phyloP scores from a whole-genome alignment of 495 filamentous ascomycete species.

The Beverwykella pulmonaria region DNA sequence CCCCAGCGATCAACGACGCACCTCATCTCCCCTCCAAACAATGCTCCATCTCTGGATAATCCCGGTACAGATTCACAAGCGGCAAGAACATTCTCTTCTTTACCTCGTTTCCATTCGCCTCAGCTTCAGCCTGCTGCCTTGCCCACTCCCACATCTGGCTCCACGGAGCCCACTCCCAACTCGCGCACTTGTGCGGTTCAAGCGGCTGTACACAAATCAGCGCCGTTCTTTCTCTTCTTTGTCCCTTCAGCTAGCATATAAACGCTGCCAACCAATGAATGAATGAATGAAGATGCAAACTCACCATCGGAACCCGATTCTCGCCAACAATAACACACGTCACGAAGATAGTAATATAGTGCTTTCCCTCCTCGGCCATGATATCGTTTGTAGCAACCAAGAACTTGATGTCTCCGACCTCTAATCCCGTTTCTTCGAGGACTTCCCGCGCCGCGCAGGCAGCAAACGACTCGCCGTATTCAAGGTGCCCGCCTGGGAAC shows the following conservation, averaged over 20 bases:
- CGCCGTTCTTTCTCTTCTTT: not conserved
- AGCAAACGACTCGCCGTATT: slow-evolving; percentile 62
- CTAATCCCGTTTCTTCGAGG: slow-evolving; percentile 67
- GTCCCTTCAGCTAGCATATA: too few relatives aligned
- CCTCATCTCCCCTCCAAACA: slow-evolving; percentile 14
- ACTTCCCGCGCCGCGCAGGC: slow-evolving; percentile 65
- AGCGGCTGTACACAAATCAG: slow-evolving; percentile 37
- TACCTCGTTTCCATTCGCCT: slow-evolving; percentile 14
- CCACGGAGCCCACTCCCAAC: slow-evolving; percentile 65
- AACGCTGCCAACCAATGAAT: too few relatives aligned
- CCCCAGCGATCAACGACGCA: not conserved
- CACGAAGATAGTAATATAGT: slow-evolving; percentile 71
- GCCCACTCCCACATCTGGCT: slow-evolving; percentile 44
- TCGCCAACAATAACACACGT: slow-evolving; percentile 49
- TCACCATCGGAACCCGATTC: slow-evolving; percentile 54
- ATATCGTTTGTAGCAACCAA: slow-evolving; percentile 63
- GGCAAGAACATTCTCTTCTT: slow-evolving; percentile 57
- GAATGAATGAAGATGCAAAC: slow-evolving; percentile 24
- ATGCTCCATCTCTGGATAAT: slow-evolving; percentile 47
- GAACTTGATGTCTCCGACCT: slow-evolving; percentile 51
- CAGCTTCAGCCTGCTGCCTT: slow-evolving; percentile 41
- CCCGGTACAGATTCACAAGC: slow-evolving; percentile 55
- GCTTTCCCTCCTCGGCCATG: slow-evolving; percentile 56
- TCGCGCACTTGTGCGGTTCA: slow-evolving; percentile 68
- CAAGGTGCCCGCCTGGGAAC: slow-evolving; percentile 70